Evolutionary conservation across 2,329 filamentous ascomycete species (phyloP).

Genomic region (Westerdykella aurantiaca): DNA sequence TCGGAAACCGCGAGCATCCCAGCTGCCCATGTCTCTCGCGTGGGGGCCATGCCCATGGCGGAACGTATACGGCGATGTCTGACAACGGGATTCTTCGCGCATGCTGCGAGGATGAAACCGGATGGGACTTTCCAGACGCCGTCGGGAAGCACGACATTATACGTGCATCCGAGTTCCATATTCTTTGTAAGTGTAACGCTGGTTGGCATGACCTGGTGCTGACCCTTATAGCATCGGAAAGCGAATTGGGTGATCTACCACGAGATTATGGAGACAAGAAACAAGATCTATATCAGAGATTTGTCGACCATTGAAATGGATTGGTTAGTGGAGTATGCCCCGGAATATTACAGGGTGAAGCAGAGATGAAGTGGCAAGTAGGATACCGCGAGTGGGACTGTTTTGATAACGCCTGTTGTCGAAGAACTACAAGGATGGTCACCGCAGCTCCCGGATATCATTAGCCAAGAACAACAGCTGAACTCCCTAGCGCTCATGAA

Average conservation of each 20-base stretch:
- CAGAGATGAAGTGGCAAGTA: conserved; percentile 9
- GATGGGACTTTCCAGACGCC: conserved; percentile 87
- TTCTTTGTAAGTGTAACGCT: conserved; percentile 62
- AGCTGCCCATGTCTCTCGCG: conserved; percentile 31
- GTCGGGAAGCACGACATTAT: conserved; percentile 68
- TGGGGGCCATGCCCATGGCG: conserved; percentile 47
- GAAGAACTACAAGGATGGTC: no score
- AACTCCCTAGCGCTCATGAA: neutral
- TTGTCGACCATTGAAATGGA: conserved; percentile 87
- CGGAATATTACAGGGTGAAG: conserved; percentile 51
- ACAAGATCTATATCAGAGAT: conserved; percentile 86
- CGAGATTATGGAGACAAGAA: conserved; percentile 82
- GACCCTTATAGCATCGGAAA: conserved; percentile 65
- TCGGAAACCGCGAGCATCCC: conserved; percentile 53
- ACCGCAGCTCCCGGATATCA: neutral
- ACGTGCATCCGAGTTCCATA: conserved; percentile 85
- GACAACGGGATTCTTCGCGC: conserved; percentile 84
- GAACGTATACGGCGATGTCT: conserved; percentile 80
- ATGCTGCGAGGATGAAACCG: conserved; percentile 87
- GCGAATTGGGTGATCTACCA: conserved; percentile 96
- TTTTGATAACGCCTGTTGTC: no score
- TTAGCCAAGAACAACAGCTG: neutral
- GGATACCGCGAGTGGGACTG: no score
- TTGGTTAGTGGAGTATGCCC: conserved; percentile 88
- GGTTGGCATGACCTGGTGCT: neutral